Base-by-base conservation (phyloP, 768 basidiomycete species). In the Strobilomyces dryophilus region DNA sequence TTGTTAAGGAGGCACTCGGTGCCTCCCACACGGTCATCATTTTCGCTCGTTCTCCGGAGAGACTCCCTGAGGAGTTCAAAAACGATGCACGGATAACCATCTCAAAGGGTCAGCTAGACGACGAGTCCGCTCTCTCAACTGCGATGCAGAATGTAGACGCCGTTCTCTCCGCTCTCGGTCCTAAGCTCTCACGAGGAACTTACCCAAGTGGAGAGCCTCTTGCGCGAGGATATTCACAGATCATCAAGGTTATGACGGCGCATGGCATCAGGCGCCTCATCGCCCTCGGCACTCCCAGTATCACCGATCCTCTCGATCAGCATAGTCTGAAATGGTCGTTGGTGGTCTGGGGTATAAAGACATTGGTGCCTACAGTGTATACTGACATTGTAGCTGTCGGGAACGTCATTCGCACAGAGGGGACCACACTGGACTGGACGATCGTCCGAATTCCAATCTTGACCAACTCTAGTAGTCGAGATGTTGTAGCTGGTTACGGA, bases 111-210 rank as follows among this genome's bases (percentile, higher is more conserved):
- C 69, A 79, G 39, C 74, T 89, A 4, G 74, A 76, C 12, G 79
- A 90, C 47, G 60, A 65, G 9, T 73, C 76, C 9, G 70, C 71
- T 20, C 70, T 89, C 51, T 66, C 73, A 18, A 69, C 73, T 42
- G 85, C 84, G 3, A 66, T 87, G 53, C 66, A 79, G 54, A 79
- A 77, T 21, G 79, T 82, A 3, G 74, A 87, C 46, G 77, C 81
- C 41, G 80, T 90, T 24, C 63, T 89, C 26, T 87, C 85, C 43
- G 80, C 83, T 1, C 77, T 89, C 1, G 87, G 87, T 4, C 87
- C 81, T 14, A 56, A 14, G 54, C 53, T 34, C 54, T 79, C 15
- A 66, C 60, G 36, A 74, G 80, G 47, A 73, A 62, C 60, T 12
- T 69, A 78, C 54, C 74, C 77, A 8, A 56, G 61, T 24, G 73